Evolutionary conservation across 176 grass and related monocot genomes (phyloP).

Genomic region (Paspalum vaginatum): DNA sequence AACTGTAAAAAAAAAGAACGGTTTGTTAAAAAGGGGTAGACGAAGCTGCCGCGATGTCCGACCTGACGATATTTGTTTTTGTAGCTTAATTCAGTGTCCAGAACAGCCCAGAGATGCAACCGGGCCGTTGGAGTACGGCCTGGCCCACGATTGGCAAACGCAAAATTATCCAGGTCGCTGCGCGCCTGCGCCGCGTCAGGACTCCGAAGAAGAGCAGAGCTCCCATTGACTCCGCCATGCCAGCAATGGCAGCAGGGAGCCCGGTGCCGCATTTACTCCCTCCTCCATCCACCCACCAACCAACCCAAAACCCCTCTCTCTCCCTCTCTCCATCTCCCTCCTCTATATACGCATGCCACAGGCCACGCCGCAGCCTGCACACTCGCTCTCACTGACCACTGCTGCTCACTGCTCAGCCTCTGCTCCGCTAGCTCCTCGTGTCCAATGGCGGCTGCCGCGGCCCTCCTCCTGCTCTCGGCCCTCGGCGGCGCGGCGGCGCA

Average conservation of each 20-base stretch:
- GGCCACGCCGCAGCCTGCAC: neutral
- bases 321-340: neutral
- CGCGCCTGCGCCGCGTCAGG: neutral
- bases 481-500: conserved; percentile 22
- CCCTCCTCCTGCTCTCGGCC: neutral
- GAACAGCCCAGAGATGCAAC: no score
- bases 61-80: no score
- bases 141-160: neutral
- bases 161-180: neutral
- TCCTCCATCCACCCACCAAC: conserved; percentile 32
- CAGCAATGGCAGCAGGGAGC: conserved; percentile 31
- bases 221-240: conserved; percentile 40
- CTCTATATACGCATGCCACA: conserved; percentile 34
- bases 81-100: no score
- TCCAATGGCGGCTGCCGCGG: conserved; percentile 15
- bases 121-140: neutral
- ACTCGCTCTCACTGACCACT: neutral
- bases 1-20: no score
- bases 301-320: neutral
- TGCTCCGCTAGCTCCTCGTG: neutral
- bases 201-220: conserved; percentile 16
- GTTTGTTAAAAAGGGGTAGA: no score
- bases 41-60: no score
- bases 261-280: conserved; percentile 38
- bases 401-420: neutral